Percentiles rank a stretch among this genome's conserved stretches.
Conservation (phyloP, 164 flowering plant genomes). For the Dillenia suffruticosa region DNA sequence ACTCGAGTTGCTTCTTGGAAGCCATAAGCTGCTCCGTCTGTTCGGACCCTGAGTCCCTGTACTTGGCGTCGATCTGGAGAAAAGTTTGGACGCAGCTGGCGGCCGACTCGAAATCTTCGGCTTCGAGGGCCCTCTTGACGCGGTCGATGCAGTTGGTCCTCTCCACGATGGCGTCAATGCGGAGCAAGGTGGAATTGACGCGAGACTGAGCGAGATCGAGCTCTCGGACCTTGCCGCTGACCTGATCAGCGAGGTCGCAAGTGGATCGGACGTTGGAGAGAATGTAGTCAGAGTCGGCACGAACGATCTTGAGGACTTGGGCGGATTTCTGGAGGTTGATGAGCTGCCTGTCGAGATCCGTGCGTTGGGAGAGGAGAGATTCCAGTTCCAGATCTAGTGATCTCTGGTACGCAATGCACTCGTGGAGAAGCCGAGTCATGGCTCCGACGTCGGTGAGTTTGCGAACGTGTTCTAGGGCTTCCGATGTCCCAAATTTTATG, state of each 20-base stretch:
- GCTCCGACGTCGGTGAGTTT: constrained; percentile 44
- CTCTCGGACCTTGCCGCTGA: constrained; percentile 62
- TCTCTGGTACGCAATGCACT: constrained; percentile 73
- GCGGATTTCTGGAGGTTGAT: constrained; percentile 46
- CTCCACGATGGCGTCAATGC: constrained; percentile 59
- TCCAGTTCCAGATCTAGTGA: constrained; percentile 51
- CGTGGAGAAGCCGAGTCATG: constrained; percentile 74
- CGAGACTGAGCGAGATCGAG: constrained; percentile 70
- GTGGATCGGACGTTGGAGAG: constrained; percentile 44
- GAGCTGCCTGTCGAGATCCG: constrained; percentile 56
- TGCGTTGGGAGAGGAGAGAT: constrained; percentile 48
- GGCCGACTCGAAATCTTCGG: constrained; percentile 56
- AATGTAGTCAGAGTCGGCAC: constrained; percentile 23
- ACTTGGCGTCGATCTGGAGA: constrained; percentile 48
- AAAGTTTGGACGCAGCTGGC: constrained; percentile 45
- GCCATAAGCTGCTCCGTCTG: constrained; percentile 51
- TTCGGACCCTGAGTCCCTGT: constrained; percentile 39
- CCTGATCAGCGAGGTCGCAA: constrained; percentile 55
- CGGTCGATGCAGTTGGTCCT: constrained; percentile 50
- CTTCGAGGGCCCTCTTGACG: constrained; percentile 36
- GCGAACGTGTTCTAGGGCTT: constrained; percentile 28
- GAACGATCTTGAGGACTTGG: constrained; percentile 49
- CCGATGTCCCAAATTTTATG: constrained; percentile 43
- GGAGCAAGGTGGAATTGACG: constrained; percentile 43
- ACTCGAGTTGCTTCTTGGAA: constrained; percentile 49